Base-by-base conservation (phyloP, 768 basidiomycete genomes). In the Sistotremastrum suecicum region DNA sequence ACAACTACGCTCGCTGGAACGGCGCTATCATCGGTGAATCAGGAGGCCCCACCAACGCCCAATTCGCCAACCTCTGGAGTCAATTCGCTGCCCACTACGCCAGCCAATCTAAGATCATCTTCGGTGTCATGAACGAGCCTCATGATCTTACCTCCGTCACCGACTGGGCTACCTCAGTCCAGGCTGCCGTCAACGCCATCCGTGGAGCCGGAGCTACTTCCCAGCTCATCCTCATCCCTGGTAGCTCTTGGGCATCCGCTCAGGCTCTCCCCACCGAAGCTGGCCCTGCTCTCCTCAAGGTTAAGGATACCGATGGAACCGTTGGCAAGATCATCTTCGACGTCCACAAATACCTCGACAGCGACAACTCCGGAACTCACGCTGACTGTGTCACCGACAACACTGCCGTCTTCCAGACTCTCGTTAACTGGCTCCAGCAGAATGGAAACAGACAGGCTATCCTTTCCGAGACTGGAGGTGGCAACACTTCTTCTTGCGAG, bases 111-210 rank as follows among this genome's bases (percentile, higher is more conserved):
- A 60, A 67, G 30, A 76, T 78, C 50, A 72, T 80, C 54, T 80
- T 80, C 58, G 77, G 69, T 67, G 38, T 49, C 48, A 71, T 70
- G 73, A 83, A 82, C 63, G 78, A 83, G 61, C 80, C 80, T 39
- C 60, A 78, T 51, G 73, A 60, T 48, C 75, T 78, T 47, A 64
- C 70, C 47, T 76, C 76, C 5, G 50, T 58, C n/a, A 63, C 63
- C 31, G 75, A 74, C 29, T 71, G 75, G 75, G 75, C 73, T 5
- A 56, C 48, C 9, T 58, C 71, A 1, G 71, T 77, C 32, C 76
- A 79, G 58, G 69, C 69, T n/a, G 74, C 70, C 9, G 75, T 80
- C 12, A 76, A 71, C 28, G 76, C 75, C 3, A 79, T 80, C 50
- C 71, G 78, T 40, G 58, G 65, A 2, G 74, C 71, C 3, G 74